These are phyloP conservation scores for Tylopilus orsonianus DNA, from an alignment of 1,284 basidiomycete species.

Conservation along the genomic window DNA sequence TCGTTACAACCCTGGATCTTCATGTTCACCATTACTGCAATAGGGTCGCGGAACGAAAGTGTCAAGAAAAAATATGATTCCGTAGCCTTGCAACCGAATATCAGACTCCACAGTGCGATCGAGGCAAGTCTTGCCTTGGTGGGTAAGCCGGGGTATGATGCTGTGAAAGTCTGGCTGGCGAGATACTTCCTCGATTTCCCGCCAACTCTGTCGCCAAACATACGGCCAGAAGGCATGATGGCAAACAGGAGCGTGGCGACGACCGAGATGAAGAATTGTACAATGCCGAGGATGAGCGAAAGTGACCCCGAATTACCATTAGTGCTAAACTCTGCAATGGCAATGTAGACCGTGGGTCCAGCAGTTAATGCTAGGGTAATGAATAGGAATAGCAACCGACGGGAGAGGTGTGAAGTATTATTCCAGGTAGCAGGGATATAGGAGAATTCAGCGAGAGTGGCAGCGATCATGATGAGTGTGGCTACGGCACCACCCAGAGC, in stretches of 20 bases:
- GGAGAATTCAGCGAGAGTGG: constrained; percentile 89
- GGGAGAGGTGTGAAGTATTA: constrained; percentile 90
- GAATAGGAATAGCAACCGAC: constrained; percentile 81
- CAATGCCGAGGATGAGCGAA: constrained; percentile 84
- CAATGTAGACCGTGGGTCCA: constrained; percentile 91
- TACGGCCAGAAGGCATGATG: constrained; percentile 86
- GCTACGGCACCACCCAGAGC: constrained; percentile 91
- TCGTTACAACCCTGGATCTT: constrained; percentile 86
- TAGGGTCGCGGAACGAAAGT: constrained; percentile 87
- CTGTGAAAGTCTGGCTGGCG: constrained; percentile 94
- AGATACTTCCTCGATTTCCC: constrained; percentile 94
- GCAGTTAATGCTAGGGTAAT: constrained; percentile 83
- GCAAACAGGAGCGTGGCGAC: constrained; percentile 81
- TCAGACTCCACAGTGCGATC: constrained; percentile 79
- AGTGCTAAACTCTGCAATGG: constrained; percentile 58
- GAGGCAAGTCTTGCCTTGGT: constrained; percentile 68
- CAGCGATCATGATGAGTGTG: constrained; percentile 89
- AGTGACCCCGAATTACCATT: constrained; percentile 61
- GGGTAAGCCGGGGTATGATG: constrained; percentile 79
- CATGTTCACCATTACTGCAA: constrained; percentile 91
- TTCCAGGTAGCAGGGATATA: constrained; percentile 98
- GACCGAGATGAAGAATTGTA: constrained; percentile 90
- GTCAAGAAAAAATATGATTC: constrained; percentile 97
- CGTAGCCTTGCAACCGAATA: constrained; percentile 92
- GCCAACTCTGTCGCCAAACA: constrained; percentile 94